Evolutionary conservation across 2,329 filamentous ascomycete genomes (phyloP).

Genomic region (Phyllosticta capitalensis): DNA sequence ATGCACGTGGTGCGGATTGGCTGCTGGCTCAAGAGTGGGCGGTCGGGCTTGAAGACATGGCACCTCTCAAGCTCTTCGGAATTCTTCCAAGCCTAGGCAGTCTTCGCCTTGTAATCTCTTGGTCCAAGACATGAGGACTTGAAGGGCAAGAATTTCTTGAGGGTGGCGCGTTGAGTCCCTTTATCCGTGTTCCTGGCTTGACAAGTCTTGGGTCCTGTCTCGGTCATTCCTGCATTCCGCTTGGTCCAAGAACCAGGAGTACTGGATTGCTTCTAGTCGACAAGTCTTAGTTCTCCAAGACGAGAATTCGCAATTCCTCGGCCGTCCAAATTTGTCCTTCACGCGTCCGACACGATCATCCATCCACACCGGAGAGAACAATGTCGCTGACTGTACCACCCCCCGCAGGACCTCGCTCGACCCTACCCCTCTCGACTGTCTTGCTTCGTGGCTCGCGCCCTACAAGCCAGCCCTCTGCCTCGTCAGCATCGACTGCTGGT

Average conservation of each 20-base stretch:
- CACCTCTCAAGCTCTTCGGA: slow-evolving; percentile 3
- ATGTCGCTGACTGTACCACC: slow-evolving; percentile 3
- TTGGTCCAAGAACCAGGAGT: slow-evolving; percentile 10
- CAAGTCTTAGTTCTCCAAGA: slow-evolving; percentile 1
- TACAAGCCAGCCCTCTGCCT: slow-evolving; percentile 7
- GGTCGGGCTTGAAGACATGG: not conserved
- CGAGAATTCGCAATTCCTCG: not conserved
- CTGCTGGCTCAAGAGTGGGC: slow-evolving; percentile 1
- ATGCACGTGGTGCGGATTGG: not conserved
- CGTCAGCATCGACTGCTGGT: slow-evolving; percentile 11
- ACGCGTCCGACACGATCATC: slow-evolving; percentile 7
- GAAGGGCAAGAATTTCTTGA: slow-evolving; percentile 9
- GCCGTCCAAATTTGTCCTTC: not conserved
- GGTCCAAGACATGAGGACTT: not conserved
- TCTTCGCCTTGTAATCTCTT: not conserved
- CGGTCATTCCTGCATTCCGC: slow-evolving; percentile 10
- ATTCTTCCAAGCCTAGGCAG: slow-evolving; percentile 4
- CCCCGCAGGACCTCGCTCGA: slow-evolving; percentile 4
- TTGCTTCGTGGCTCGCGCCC: slow-evolving; percentile 5
- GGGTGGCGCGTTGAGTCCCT: slow-evolving; percentile 1
- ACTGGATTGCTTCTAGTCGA: slow-evolving; percentile 3
- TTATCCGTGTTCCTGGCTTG: slow-evolving; percentile 10
- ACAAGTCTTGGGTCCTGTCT: slow-evolving; percentile 7
- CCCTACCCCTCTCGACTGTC: slow-evolving; percentile 1
- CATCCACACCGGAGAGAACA: slow-evolving; percentile 2